Conservation (phyloP, 768 basidiomycete genomes). For the Mycena indigotica region DNA sequence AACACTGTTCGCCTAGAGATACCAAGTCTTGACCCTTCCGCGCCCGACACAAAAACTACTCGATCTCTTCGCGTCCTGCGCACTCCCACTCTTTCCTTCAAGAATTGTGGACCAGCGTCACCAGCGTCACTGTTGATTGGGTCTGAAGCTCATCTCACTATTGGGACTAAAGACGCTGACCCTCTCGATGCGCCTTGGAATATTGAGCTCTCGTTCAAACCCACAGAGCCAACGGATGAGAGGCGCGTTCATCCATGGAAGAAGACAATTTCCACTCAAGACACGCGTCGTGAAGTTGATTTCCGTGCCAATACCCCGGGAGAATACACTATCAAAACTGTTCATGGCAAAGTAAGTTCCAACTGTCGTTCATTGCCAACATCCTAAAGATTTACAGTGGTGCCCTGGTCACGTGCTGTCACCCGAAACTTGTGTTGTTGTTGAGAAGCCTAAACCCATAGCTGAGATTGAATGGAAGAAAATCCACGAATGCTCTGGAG, state of each 20-base stretch:
- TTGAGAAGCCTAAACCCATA: slow-evolving; percentile 73
- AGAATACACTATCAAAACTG: slow-evolving; percentile 69
- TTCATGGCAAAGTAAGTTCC: slow-evolving; percentile 64
- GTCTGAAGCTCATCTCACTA: slow-evolving; percentile 56
- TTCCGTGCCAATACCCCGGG: slow-evolving; percentile 66
- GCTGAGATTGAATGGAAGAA: slow-evolving; percentile 88
- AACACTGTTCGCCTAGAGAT: slow-evolving; percentile 60
- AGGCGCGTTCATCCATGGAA: slow-evolving; percentile 63
- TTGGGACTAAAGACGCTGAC: slow-evolving; percentile 59
- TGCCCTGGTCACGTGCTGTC: slow-evolving; percentile 84
- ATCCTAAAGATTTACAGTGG: slow-evolving; percentile 41
- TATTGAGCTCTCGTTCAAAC: slow-evolving; percentile 62
- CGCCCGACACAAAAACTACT: slow-evolving; percentile 47
- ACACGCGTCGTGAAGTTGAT: slow-evolving; percentile 43
- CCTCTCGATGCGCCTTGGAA: slow-evolving; percentile 70
- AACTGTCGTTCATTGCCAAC: slow-evolving; percentile 11
- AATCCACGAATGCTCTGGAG: slow-evolving; percentile 91
- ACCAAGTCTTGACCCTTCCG: slow-evolving; percentile 23
- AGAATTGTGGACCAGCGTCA: slow-evolving; percentile 67
- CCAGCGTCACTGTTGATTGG: slow-evolving; percentile 75
- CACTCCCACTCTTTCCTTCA: slow-evolving; percentile 73
- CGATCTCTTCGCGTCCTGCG: slow-evolving; percentile 72
- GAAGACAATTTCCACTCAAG: slow-evolving; percentile 57
- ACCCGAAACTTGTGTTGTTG: slow-evolving; percentile 77
- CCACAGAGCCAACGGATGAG: slow-evolving; percentile 41